Evolutionary conservation across 2,329 filamentous ascomycete genomes (phyloP), one percentile per base, ranked within the genome.

Genomic region (Fusarium sp.): DNA sequence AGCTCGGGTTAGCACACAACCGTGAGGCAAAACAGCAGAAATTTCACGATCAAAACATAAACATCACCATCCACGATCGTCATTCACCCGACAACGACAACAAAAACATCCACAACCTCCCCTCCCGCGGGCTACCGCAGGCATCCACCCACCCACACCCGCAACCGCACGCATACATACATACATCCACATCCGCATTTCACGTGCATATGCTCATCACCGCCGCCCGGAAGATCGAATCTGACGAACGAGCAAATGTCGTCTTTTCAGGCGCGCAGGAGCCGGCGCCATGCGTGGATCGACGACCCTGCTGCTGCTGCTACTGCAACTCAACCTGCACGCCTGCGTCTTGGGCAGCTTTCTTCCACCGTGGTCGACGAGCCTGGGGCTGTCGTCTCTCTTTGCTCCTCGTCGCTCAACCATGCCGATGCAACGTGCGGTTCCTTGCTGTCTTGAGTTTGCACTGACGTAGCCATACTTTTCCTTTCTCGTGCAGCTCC

Each of bases 151-250:
- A 45, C 57, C 54, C 69, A 75, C 58, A 65, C 65, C 65, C 64
- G 63, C 54, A 67, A 67, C 58, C 60, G 11, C 27, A 50, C 64
- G 45, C 45, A 50, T 29, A 67, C 59, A 31, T 69, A 59, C 67
- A 62, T 45, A 60, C 67, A 64, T 72, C 72, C 71, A 67, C 71
- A 72, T 75, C 61, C 66, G 65, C 72, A 58, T 75, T 54, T 65
- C 66, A 56, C 72, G 61, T 75, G 72, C 72, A 75, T 73, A 75
- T 75, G 72, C 63, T 20, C 72, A 75, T 75, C 72, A 75, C 72
- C 72, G 69, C 72, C 72, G 73, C 66, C 65, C 59, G 72, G 70
- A 75, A 76, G 71, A 74, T 75, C 72, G 61, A 52, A 45, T 59
- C 58, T 65, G 56, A 71, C 59, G 58, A 75, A 74, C 69, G 62